phyloP scores from a whole-genome alignment of 495 filamentous ascomycete genomes.

The Penicillium psychrofluorescens region DNA sequence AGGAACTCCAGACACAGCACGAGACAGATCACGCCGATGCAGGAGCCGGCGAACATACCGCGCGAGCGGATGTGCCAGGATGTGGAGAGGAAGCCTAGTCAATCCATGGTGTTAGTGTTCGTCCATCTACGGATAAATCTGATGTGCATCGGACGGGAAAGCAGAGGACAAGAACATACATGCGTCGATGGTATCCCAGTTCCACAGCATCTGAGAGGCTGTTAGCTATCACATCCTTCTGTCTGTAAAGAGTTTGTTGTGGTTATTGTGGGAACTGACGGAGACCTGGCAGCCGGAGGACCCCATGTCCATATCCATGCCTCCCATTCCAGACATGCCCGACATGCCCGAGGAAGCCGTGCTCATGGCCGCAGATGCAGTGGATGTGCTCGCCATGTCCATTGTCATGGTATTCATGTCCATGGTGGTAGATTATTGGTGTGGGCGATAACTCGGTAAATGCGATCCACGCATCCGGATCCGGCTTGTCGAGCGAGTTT shows the following conservation, averaged over 20 bases:
- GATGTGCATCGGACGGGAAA: background rate
- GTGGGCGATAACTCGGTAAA: no score
- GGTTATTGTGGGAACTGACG: constrained; percentile 11
- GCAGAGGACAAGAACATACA: constrained; percentile 31
- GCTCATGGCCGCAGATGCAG: constrained; percentile 2
- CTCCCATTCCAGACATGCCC: constrained; percentile 10
- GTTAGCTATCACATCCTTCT: background rate
- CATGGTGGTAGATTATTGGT: background rate
- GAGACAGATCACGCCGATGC: constrained; percentile 60
- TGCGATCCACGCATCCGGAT: no score
- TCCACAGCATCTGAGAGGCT: constrained; percentile 60
- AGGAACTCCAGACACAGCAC: constrained; percentile 58
- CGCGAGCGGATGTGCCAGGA: constrained; percentile 57
- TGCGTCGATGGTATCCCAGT: constrained; percentile 63
- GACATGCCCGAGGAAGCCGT: background rate
- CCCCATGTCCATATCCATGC: constrained; percentile 12
- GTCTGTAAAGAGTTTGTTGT: background rate
- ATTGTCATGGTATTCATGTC: constrained; percentile 2
- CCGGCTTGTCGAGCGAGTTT: background rate
- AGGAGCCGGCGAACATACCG: constrained; percentile 60
- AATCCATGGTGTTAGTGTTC: no score
- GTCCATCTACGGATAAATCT: no score
- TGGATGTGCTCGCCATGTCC: background rate
- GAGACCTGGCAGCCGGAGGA: constrained; percentile 35
- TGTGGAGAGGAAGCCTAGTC: constrained; percentile 51